A percentile compares a stretch with the other conserved stretches of the same genome.
These are phyloP conservation scores for Rhizophora mangle DNA, from an alignment of 345 rosid species.

Conservation along the genomic window DNA sequence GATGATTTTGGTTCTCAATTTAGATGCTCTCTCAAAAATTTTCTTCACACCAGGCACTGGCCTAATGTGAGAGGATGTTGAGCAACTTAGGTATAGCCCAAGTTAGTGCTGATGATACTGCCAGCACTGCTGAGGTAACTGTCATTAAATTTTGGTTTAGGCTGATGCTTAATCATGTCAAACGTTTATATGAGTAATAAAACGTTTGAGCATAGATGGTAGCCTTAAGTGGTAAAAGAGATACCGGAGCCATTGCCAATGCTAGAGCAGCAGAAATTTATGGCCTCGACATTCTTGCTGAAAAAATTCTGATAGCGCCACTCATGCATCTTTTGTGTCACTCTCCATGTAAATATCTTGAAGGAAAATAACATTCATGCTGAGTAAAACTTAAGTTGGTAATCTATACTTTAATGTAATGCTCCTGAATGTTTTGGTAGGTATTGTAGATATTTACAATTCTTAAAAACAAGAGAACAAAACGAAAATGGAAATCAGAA, in stretches of 20 bases:
- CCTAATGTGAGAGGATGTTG: conserved; percentile 66
- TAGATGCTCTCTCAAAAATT: conserved; percentile 8
- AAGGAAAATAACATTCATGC: not conserved
- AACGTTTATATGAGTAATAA: conserved; percentile 9
- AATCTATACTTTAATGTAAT: too few species aligned
- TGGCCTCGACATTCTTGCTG: conserved; percentile 70
- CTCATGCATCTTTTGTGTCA: not conserved
- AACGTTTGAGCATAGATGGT: conserved; percentile 41
- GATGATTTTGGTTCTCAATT: too few species aligned
- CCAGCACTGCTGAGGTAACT: conserved; percentile 81
- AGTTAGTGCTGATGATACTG: conserved; percentile 66
- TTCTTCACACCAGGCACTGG: conserved; percentile 58
- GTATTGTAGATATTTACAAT: too few species aligned
- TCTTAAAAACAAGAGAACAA: too few species aligned
- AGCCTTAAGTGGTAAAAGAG: conserved; percentile 49
- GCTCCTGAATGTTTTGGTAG: too few species aligned
- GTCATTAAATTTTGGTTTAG: not conserved
- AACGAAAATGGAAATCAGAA: too few species aligned
- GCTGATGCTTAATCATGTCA: conserved; percentile 5
- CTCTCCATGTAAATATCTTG: not conserved
- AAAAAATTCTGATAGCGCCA: conserved; percentile 63
- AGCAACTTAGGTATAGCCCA: conserved; percentile 54
- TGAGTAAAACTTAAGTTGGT: not conserved
- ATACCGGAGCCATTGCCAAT: conserved; percentile 80
- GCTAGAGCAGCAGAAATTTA: conserved; percentile 82